These are phyloP conservation scores for Cicer judaicum DNA, from an alignment of 306 rosid genomes.

Conservation along the genomic window DNA sequence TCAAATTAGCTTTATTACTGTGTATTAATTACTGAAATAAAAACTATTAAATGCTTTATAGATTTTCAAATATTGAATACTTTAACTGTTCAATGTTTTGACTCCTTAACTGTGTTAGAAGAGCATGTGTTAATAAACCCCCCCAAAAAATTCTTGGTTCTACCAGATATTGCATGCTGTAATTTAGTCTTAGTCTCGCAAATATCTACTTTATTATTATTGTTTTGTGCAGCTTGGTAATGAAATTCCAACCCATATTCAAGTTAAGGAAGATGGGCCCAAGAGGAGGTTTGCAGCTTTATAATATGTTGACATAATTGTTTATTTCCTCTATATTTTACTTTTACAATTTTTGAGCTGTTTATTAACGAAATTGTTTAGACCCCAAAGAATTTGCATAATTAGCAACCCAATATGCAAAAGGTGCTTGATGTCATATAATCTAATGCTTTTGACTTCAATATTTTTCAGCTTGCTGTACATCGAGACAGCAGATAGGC, in stretches of 20 bases:
- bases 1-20: neutral
- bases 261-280: conserved; percentile 87
- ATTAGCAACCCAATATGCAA: conserved; percentile 19
- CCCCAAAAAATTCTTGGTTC: conserved; percentile 9
- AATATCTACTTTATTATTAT: conserved; percentile 32
- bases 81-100: neutral
- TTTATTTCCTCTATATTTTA: conserved; percentile 3
- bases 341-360: neutral
- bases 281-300: conserved; percentile 79
- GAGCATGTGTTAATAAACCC: neutral
- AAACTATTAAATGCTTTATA: neutral
- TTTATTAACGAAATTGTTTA: conserved; percentile 6
- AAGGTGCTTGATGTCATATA: conserved; percentile 43
- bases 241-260: conserved; percentile 81
- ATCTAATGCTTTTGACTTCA: conserved; percentile 43
- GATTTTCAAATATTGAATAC: conserved; percentile 7
- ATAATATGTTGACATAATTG: conserved; percentile 32
- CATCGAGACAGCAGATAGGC: conserved; percentile 92
- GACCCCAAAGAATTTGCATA: conserved; percentile 25
- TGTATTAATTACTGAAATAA: neutral
- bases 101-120: neutral
- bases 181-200: conserved; percentile 27
- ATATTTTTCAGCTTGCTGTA: conserved; percentile 72
- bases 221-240: conserved; percentile 67
- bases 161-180: conserved; percentile 28